These are phyloP conservation scores for Fragaria vesca DNA, from an alignment of 306 rosid genomes.

Conservation along the genomic window DNA sequence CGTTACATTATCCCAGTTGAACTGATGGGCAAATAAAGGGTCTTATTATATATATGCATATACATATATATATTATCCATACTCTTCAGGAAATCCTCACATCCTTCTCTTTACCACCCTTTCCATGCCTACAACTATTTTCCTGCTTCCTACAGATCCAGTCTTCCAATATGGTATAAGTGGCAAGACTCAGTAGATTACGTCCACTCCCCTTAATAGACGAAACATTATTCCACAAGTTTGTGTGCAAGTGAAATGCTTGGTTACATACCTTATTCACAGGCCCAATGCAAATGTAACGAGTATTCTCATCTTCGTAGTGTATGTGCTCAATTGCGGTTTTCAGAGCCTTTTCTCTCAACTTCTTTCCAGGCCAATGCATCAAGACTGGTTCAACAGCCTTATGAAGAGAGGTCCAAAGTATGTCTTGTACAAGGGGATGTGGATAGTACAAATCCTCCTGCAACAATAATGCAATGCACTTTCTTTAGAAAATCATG, in stretches of 20 bases:
- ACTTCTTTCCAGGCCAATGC: constrained; percentile 85
- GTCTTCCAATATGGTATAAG: neutral
- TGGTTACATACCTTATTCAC: constrained; percentile 73
- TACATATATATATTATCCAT: neutral
- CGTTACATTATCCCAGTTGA: neutral
- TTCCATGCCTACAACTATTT: constrained; percentile 7
- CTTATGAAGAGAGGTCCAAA: constrained; percentile 77
- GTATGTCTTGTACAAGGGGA: constrained; percentile 79
- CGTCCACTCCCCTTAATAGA: constrained; percentile 7
- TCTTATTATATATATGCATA: neutral
- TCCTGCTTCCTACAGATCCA: neutral
- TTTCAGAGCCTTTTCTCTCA: constrained; percentile 76
- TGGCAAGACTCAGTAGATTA: neutral
- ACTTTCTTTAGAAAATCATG: constrained; percentile 20
- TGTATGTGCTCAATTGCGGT: constrained; percentile 72
- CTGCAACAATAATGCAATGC: constrained; percentile 43
- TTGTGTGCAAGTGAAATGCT: constrained; percentile 1
- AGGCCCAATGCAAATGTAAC: constrained; percentile 90
- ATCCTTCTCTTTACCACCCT: neutral
- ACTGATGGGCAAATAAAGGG: neutral
- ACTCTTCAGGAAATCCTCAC: neutral
- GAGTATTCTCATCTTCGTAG: constrained; percentile 95
- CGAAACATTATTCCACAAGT: constrained; percentile 11
- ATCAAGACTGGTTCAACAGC: constrained; percentile 64
- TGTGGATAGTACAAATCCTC: constrained; percentile 94